These are phyloP conservation scores for Sclerotinia borealis DNA, from an alignment of 2,329 filamentous ascomycete species.

Conservation along the genomic window DNA sequence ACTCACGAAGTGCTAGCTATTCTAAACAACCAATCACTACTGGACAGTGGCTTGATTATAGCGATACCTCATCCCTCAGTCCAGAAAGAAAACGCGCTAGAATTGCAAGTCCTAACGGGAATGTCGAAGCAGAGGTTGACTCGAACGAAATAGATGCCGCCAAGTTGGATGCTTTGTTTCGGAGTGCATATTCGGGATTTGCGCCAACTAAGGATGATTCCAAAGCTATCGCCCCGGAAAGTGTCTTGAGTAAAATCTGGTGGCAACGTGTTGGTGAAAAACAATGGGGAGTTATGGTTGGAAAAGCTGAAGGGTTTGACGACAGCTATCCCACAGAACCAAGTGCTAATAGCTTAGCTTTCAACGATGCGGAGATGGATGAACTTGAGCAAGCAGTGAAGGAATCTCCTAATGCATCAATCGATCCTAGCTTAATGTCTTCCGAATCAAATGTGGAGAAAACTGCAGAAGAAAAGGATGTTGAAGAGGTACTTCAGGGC, in stretches of 20 bases:
- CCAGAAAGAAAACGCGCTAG: constrained; percentile 61
- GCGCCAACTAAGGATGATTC: constrained; percentile 71
- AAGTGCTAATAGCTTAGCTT: constrained; percentile 5
- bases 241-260: constrained; percentile 64
- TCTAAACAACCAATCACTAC: constrained; percentile 59
- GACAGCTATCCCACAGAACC: constrained; percentile 4
- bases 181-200: constrained; percentile 73
- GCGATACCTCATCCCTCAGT: constrained; percentile 53
- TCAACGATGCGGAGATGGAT: constrained; percentile 27
- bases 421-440: constrained; percentile 49
- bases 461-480: constrained; percentile 51
- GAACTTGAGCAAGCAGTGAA: constrained; percentile 46
- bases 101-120: constrained; percentile 61
- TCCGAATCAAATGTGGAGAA: constrained; percentile 41
- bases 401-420: constrained; percentile 50
- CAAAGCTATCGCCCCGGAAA: constrained; percentile 61
- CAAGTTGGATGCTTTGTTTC: constrained; percentile 69
- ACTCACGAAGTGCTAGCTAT: constrained; percentile 47
- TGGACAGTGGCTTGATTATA: constrained; percentile 66
- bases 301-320: constrained; percentile 20
- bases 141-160: constrained; percentile 50
- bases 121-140: constrained; percentile 44
- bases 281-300: constrained; percentile 59
- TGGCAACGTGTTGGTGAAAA: constrained; percentile 67
- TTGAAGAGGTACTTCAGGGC: constrained; percentile 64